Evolutionary conservation across 768 basidiomycete genomes (phyloP).

Genomic region (Lactarius hengduanensis): DNA sequence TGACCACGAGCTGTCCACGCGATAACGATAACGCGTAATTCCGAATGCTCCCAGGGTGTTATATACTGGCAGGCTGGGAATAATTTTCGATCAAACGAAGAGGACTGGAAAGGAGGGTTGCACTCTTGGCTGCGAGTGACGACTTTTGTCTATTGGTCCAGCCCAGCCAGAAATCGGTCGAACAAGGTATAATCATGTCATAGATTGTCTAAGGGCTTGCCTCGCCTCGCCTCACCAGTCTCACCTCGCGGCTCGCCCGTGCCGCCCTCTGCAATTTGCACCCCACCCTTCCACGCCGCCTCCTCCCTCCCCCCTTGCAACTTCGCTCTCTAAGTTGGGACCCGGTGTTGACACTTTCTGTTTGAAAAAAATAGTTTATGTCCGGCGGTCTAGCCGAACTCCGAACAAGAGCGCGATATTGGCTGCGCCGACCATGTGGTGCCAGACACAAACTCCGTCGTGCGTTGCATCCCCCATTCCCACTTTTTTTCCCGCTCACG

Average conservation of each 20-base stretch:
- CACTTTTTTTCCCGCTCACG: constrained; percentile 16
- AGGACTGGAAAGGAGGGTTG: too few relatives aligned
- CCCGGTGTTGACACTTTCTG: background rate
- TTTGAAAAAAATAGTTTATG: background rate
- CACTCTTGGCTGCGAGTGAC: too few relatives aligned
- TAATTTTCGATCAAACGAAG: too few relatives aligned
- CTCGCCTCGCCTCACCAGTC: background rate
- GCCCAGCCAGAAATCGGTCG: too few relatives aligned
- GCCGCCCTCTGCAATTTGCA: too few relatives aligned
- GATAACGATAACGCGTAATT: background rate
- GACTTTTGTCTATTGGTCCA: background rate
- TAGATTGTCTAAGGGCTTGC: too few relatives aligned
- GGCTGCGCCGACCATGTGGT: too few relatives aligned
- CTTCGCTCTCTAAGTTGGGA: background rate
- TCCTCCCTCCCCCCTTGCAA: background rate
- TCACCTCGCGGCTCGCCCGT: background rate
- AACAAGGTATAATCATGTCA: too few relatives aligned
- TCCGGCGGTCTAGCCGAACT: too few relatives aligned
- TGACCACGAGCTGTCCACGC: too few relatives aligned
- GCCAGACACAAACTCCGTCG: constrained; percentile 41
- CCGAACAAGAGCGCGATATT: constrained; percentile 44
- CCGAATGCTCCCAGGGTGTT: too few relatives aligned
- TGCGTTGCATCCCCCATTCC: constrained; percentile 30
- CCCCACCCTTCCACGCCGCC: background rate
- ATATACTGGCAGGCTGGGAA: too few relatives aligned